phyloP scores from a whole-genome alignment of 1,139 yeast species.

The Lodderomyces oxycetoniae region DNA sequence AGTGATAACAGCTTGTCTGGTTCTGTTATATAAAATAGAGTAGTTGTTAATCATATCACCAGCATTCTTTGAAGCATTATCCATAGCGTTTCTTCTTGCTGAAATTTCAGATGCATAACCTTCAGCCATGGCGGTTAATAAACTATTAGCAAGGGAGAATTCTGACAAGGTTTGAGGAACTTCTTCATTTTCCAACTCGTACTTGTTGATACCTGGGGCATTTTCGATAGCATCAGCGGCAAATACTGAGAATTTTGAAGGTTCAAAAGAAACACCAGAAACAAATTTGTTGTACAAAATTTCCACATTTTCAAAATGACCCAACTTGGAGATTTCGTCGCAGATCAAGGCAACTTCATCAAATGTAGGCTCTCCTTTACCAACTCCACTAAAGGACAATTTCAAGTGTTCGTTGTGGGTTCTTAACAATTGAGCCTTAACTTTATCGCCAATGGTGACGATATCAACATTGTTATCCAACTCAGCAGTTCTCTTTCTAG shows the following conservation, averaged over 20 bases:
- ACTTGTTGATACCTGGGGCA: conserved; percentile 83
- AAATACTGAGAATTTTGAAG: conserved; percentile 64
- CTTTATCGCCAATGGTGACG: conserved; percentile 91
- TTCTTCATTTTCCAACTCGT: conserved; percentile 77
- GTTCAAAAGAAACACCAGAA: conserved; percentile 87
- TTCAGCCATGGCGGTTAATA: conserved; percentile 91
- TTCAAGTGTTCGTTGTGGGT: conserved; percentile 65
- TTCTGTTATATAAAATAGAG: conserved; percentile 97
- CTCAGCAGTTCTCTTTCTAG: conserved; percentile 60
- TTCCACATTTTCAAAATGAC: conserved; percentile 72
- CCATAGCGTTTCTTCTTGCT: conserved; percentile 99
- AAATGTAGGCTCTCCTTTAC: conserved; percentile 95
- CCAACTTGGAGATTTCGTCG: conserved; percentile 70
- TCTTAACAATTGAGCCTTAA: conserved; percentile 83
- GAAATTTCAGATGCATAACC: conserved; percentile 98
- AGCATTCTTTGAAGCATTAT: conserved; percentile 98
- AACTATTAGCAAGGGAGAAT: conserved; percentile 85
- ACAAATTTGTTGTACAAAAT: conserved; percentile 84
- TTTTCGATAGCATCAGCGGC: conserved; percentile 69
- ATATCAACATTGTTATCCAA: conserved; percentile 70
- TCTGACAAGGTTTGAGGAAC: conserved; percentile 63
- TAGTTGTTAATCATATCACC: conserved; percentile 96
- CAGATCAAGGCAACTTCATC: conserved; percentile 84
- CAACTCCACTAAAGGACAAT: conserved; percentile 82
- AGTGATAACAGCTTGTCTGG: conserved; percentile 99